A percentile compares a stretch with the other conserved stretches of the same genome.
Evolutionary conservation across 2,329 filamentous ascomycete genomes (phyloP).

Genomic region (Pseudogymnoascus verrucosus): DNA sequence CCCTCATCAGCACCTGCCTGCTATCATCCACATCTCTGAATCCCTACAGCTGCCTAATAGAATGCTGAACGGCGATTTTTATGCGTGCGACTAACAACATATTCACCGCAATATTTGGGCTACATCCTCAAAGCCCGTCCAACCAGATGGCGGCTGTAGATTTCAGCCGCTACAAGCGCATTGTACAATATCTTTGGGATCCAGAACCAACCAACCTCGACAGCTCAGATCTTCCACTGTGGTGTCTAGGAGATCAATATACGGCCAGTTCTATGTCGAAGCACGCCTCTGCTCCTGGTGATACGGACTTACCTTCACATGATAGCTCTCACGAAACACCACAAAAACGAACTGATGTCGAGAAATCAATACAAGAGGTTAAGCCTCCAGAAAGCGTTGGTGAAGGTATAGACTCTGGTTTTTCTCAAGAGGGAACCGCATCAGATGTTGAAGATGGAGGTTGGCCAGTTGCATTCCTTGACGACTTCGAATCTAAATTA

Average conservation of each 20-base stretch:
- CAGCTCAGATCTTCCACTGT: slow-evolving; percentile 60
- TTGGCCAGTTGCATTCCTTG: slow-evolving; percentile 80
- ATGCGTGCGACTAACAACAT: slow-evolving; percentile 1
- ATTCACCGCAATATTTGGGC: slow-evolving; percentile 3
- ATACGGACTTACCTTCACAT: not conserved
- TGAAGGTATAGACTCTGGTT: slow-evolving; percentile 18
- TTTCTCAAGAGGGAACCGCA: slow-evolving; percentile 21
- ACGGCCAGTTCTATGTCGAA: slow-evolving; percentile 17
- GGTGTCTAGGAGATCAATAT: slow-evolving; percentile 68
- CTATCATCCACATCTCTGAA: not conserved
- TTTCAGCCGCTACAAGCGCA: slow-evolving; percentile 67
- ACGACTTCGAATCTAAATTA: slow-evolving; percentile 85
- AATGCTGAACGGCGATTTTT: not conserved
- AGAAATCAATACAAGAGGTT: slow-evolving; percentile 13
- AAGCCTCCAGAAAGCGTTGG: slow-evolving; percentile 26
- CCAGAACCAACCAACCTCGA: slow-evolving; percentile 77
- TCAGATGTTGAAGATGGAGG: slow-evolving; percentile 33
- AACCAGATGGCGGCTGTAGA: slow-evolving; percentile 55
- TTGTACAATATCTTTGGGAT: slow-evolving; percentile 90
- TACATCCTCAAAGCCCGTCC: not conserved
- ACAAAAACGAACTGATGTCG: slow-evolving; percentile 5
- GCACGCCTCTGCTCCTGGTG: not conserved
- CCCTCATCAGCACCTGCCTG: not conserved
- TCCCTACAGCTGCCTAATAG: not conserved
- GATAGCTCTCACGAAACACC: not conserved